A percentile compares a stretch with the other conserved stretches of the same genome.
Conservation (phyloP, 192 early-diverging fungal species). For the Haplosporangium gracile region DNA sequence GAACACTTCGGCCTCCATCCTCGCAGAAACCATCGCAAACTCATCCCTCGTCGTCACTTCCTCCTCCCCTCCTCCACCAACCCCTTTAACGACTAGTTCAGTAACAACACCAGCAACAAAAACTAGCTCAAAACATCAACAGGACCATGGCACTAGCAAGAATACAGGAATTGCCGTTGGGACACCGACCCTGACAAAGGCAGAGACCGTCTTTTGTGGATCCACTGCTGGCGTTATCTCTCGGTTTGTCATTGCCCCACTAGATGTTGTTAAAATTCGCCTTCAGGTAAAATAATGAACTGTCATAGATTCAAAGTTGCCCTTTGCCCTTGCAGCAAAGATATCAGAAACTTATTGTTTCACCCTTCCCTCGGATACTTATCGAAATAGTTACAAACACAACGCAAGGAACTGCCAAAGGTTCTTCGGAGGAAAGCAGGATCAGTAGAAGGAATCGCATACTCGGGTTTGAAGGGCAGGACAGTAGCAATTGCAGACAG, state of each 20-base stretch:
- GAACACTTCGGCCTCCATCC: neutral
- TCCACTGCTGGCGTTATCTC: slow-evolving; percentile 62
- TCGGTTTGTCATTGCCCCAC: slow-evolving; percentile 88
- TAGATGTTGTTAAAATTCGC: slow-evolving; percentile 96
- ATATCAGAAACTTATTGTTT: neutral
- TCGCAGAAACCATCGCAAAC: slow-evolving; percentile 12
- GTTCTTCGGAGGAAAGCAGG: slow-evolving; percentile 23
- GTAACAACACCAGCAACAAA: neutral
- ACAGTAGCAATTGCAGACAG: neutral
- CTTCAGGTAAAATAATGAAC: slow-evolving; percentile 64
- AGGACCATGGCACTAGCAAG: slow-evolving; percentile 4
- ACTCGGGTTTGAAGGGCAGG: neutral
- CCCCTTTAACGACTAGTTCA: neutral
- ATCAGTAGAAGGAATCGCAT: neutral
- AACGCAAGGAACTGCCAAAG: slow-evolving; percentile 40
- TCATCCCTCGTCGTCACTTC: slow-evolving; percentile 3
- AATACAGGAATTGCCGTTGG: slow-evolving; percentile 28
- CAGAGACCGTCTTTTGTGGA: slow-evolving; percentile 46
- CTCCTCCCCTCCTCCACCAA: neutral
- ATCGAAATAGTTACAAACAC: slow-evolving; percentile 36
- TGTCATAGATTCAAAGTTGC: neutral
- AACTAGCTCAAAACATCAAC: neutral
- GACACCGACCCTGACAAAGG: slow-evolving; percentile 29
- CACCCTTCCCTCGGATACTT: neutral
- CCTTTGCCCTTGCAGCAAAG: neutral